phyloP scores from a whole-genome alignment of 495 filamentous ascomycete species.

The Chaetomium tenue region DNA sequence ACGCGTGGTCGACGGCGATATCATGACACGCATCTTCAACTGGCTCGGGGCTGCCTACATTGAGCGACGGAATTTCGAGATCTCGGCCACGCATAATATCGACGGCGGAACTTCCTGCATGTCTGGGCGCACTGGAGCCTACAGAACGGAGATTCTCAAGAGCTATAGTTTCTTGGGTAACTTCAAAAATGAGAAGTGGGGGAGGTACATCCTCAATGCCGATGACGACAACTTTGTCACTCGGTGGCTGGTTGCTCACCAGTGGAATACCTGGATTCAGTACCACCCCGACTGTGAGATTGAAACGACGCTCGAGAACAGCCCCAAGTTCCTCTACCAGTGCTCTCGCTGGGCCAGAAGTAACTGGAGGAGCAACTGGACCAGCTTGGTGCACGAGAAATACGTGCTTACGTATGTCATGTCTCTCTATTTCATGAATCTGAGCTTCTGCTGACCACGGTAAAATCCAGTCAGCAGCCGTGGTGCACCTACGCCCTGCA shows the following conservation, averaged over 20 bases:
- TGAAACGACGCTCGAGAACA: constrained; percentile 72
- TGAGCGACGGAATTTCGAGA: constrained; percentile 83
- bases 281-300: constrained; percentile 71
- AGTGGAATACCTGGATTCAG: constrained; percentile 76
- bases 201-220: constrained; percentile 70
- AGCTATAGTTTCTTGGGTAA: constrained; percentile 68
- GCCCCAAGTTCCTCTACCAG: constrained; percentile 70
- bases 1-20: constrained; percentile 57
- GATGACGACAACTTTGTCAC: constrained; percentile 87
- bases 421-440: not conserved
- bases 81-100: constrained; percentile 78
- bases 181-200: constrained; percentile 71
- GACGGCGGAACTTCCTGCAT: constrained; percentile 86
- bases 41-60: constrained; percentile 82
- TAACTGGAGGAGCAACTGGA: constrained; percentile 80
- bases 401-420: constrained; percentile 65
- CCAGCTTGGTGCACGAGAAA: constrained; percentile 67
- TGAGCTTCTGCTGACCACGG: constrained; percentile 7
- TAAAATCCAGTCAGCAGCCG: constrained; percentile 56
- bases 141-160: constrained; percentile 77
- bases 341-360: constrained; percentile 78
- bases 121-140: constrained; percentile 82
- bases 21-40: constrained; percentile 62
- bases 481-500: constrained; percentile 79
- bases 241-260: constrained; percentile 71